phyloP scores from a whole-genome alignment of 208 protist genomes.

The Crithidia expoeki region DNA sequence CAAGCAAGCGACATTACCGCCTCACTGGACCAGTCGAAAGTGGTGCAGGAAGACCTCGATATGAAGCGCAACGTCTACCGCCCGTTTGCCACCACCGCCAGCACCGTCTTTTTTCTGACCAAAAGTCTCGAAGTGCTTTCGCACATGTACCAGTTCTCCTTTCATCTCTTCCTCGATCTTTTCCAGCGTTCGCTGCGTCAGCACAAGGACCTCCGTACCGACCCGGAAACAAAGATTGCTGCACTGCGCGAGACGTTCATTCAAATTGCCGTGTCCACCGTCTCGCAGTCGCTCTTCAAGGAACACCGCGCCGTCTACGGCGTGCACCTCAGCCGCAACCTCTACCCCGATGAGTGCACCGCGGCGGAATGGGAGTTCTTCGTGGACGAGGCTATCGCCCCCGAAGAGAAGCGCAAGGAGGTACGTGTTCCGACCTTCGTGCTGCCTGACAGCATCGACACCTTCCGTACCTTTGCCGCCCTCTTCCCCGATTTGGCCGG shows the following conservation, averaged over 20 bases:
- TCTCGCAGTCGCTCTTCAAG: conserved; percentile 95
- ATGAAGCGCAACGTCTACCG: conserved; percentile 95
- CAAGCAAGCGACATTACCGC: conserved; percentile 90
- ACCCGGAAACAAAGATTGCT: conserved; percentile 87
- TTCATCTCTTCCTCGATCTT: conserved; percentile 91
- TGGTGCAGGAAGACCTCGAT: conserved; percentile 93
- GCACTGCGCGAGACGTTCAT: conserved; percentile 83
- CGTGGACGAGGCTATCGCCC: conserved; percentile 53
- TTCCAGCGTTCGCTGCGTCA: conserved; percentile 69
- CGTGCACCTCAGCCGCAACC: conserved; percentile 92
- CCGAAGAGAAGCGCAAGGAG: conserved; percentile 55
- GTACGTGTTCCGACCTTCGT: conserved; percentile 90
- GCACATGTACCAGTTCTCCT: conserved; percentile 98
- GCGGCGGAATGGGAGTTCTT: conserved; percentile 95
- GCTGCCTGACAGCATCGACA: conserved; percentile 79
- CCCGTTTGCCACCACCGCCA: conserved; percentile 91
- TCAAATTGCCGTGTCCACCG: conserved; percentile 73
- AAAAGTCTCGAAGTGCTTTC: conserved; percentile 90
- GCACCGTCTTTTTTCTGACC: conserved; percentile 94
- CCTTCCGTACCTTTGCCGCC: conserved; percentile 76
- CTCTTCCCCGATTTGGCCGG: conserved; percentile 74
- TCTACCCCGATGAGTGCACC: conserved; percentile 68
- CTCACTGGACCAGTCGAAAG: conserved; percentile 86
- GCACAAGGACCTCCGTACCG: conserved; percentile 76
- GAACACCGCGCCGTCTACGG: conserved; percentile 95